Evolutionary conservation across 2,329 filamentous ascomycete species (phyloP).

Genomic region (Colletotrichum salicis): DNA sequence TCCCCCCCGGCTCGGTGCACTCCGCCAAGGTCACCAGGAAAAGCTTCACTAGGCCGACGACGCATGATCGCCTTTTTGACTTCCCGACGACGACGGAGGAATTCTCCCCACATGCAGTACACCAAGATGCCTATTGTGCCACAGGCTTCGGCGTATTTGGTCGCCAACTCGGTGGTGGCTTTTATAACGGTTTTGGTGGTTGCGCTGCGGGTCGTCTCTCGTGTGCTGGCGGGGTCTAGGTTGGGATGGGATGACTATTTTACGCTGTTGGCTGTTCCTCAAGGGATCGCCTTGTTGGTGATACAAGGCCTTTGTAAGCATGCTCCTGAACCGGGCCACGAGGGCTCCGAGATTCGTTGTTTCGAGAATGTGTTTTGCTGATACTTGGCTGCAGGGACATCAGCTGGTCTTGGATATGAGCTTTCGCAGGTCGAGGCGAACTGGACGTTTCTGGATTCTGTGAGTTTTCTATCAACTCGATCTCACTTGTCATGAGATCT

Average conservation of each 20-base stretch:
- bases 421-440: slow-evolving; percentile 8
- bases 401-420: slow-evolving; percentile 41
- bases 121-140: slow-evolving; percentile 5
- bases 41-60: neutral
- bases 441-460: slow-evolving; percentile 14
- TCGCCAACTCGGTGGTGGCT: slow-evolving; percentile 39
- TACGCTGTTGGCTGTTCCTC: slow-evolving; percentile 47
- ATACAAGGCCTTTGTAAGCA: slow-evolving; percentile 46
- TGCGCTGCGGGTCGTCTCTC: slow-evolving; percentile 41
- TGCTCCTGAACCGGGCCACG: neutral
- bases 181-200: slow-evolving; percentile 40
- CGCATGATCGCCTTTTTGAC: neutral
- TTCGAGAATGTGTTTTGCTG: neutral
- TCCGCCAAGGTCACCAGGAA: neutral
- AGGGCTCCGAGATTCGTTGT: neutral
- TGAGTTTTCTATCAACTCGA: neutral
- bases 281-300: slow-evolving; percentile 42
- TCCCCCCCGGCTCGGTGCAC: neutral
- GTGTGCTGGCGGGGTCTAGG: slow-evolving; percentile 40
- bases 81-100: neutral
- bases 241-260: slow-evolving; percentile 52
- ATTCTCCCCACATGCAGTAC: neutral
- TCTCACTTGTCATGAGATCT: neutral
- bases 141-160: slow-evolving; percentile 40
- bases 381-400: slow-evolving; percentile 30